Base-by-base conservation (phyloP, 208 protist species). In the Tetramitus jugosus region DNA sequence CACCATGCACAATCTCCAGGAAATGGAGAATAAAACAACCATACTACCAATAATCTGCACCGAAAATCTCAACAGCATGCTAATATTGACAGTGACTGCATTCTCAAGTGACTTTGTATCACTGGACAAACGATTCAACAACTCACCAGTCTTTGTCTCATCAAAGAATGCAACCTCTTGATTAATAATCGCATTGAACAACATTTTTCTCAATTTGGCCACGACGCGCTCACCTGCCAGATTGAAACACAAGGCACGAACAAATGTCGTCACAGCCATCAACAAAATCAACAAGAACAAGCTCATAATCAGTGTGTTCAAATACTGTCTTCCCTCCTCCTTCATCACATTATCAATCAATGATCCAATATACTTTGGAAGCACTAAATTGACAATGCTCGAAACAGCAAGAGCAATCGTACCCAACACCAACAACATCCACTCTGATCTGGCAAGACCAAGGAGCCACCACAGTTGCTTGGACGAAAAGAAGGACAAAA, bases 81-180 rank as follows among this genome's bases (percentile, higher is more conserved):
- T 60, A 49, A 75, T 7, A 26, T 75, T 75, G 0, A 60, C 45
- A 8, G 68, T 75, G 3, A 60, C 43, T 3, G 68, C 43, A 75
- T 37, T 60, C 60, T 75, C 43, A 14, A 75, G n/a, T 23, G 29
- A 4, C 60, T 75, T 52, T 40, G 68, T 75, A 60, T 75, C 68
- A 14, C 43, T 60, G 8, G 39, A 13, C 3, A 75, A 60, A 60
- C 68, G 52, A 60, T 75, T 75, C 4, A 60, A 40, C 14, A 75
- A 60, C n/a, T 75, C 68, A 60, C 68, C 68, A n/a, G 68, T 75
- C 39, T 60, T 75, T 35, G 40, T 75, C 4, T 53, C 37, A n/a
- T 75, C 68, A 39, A 75, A 75, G 60, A 75, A 75, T 26, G 39
- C 13, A 75, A 75, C 7, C 2, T 75, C 68, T 75, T 75, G 68